Evolutionary conservation across 2,329 filamentous ascomycete genomes (phyloP), one percentile per base, ranked within the genome.

Genomic region (Cladobotryum protrusum): DNA sequence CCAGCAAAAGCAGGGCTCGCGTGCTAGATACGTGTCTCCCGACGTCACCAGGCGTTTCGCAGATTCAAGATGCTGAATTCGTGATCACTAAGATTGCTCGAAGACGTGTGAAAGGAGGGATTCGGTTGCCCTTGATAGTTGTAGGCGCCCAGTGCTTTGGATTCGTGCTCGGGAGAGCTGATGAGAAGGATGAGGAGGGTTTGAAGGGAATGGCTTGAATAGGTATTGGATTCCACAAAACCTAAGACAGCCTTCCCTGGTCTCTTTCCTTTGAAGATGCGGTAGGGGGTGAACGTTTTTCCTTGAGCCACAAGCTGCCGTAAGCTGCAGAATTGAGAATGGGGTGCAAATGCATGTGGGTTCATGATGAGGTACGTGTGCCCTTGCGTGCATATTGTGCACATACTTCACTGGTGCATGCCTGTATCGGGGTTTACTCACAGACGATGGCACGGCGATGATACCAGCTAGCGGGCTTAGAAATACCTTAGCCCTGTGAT

Each of bases 1-100:
- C 45, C 20, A 43, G 32, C 47, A 37, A 43, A 37, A 32, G 43
- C 46, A 39, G 12, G 43, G 20, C 35, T 36, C 18, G 40, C 37
- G 44, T 39, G 37, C 45, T 39, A 39, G 36, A 29, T 20, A 39
- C 17, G 35, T n/a, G 35, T 17, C 15, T 11, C 19, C 12, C 17
- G 47, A 20, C 24, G 24, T 29, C 24, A 29, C 24, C 6, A 29
- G 29, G n/a, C 29, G 43, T n/a, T 32, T 37, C 19, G 40, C 15
- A 11, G 40, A 11, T 20, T 13, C 39, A 17, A 37, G 35, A 17
- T n/a, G 8, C 17, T 17, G 12, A 6, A n/a, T n/a, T 37, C 17
- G 35, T n/a, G 14, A 37, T 37, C 35, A n/a, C 8, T 6, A n/a
- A 17, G 5, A 37, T 37, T 17, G 3, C 35, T 37, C 35, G 8